phyloP scores from a whole-genome alignment of 2,329 filamentous ascomycete species.

The Exophiala aquamarina region DNA sequence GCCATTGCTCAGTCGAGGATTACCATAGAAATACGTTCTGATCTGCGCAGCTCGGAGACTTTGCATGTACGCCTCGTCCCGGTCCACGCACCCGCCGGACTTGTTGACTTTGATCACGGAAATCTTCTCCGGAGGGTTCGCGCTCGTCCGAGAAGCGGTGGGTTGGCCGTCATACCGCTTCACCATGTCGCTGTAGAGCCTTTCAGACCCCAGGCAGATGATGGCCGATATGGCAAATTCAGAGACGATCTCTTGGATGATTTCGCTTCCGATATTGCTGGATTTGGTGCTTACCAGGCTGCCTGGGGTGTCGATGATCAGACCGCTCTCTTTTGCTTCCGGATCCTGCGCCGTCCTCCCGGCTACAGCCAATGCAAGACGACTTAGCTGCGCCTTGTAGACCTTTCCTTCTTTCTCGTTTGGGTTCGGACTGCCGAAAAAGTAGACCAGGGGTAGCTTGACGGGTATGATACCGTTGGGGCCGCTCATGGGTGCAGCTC shows the following conservation, averaged over 20 bases:
- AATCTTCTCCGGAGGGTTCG: conserved; percentile 59
- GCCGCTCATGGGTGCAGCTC: conserved; percentile 84
- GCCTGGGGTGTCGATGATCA: conserved; percentile 82
- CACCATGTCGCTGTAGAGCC: conserved; percentile 71
- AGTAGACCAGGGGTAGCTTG: conserved; percentile 88
- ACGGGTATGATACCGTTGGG: conserved; percentile 78
- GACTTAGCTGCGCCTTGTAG: conserved; percentile 72
- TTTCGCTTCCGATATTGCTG: conserved; percentile 66
- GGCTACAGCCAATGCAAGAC: conserved; percentile 75
- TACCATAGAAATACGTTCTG: conserved; percentile 93
- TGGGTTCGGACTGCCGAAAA: conserved; percentile 66
- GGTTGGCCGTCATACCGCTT: conserved; percentile 62
- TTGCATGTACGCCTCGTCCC: conserved; percentile 73
- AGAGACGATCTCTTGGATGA: conserved; percentile 76
- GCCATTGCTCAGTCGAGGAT: conserved; percentile 48
- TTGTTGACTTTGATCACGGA: conserved; percentile 77
- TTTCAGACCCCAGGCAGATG: conserved; percentile 76
- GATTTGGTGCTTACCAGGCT: conserved; percentile 54
- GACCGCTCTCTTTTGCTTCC: conserved; percentile 68
- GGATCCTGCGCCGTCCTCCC: conserved; percentile 75
- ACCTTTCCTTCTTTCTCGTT: conserved; percentile 68
- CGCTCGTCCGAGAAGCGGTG: conserved; percentile 50
- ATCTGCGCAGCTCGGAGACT: conserved; percentile 73
- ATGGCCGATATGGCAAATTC: conserved; percentile 75
- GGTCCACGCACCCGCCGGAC: conserved; percentile 79